Evolutionary conservation across 2,329 filamentous ascomycete genomes (phyloP).

Genomic region (Fusarium bactridioides): DNA sequence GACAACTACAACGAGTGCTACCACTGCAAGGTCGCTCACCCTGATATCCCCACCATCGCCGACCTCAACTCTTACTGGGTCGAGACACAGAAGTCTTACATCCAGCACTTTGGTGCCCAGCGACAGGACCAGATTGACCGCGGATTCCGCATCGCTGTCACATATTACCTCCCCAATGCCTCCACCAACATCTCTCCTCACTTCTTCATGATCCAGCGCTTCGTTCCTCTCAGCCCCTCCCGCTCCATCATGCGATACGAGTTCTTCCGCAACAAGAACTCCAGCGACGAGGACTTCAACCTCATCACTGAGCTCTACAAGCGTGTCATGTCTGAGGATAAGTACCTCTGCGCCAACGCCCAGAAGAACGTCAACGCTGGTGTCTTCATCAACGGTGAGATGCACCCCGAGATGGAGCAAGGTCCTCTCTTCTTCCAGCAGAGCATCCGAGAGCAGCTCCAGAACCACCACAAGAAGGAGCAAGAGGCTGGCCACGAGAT

Average conservation of each 20-base stretch:
- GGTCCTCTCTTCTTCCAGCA: slow-evolving; percentile 66
- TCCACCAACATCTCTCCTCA: slow-evolving; percentile 62
- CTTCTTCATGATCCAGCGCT: slow-evolving; percentile 71
- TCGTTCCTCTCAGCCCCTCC: slow-evolving; percentile 62
- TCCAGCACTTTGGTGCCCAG: slow-evolving; percentile 59
- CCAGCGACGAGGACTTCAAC: slow-evolving; percentile 65
- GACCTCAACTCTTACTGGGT: slow-evolving; percentile 65
- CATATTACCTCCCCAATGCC: slow-evolving; percentile 60
- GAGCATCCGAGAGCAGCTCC: slow-evolving; percentile 56
- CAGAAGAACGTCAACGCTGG: slow-evolving; percentile 69
- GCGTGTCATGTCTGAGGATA: slow-evolving; percentile 71
- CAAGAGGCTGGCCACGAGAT: slow-evolving; percentile 55
- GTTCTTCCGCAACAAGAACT: slow-evolving; percentile 68
- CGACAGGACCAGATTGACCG: slow-evolving; percentile 57
- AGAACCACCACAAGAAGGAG: slow-evolving; percentile 57
- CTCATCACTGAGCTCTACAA: slow-evolving; percentile 67
- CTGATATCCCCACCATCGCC: slow-evolving; percentile 64
- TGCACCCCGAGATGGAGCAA: slow-evolving; percentile 69
- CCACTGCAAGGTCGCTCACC: slow-evolving; percentile 67
- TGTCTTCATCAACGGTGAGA: slow-evolving; percentile 68
- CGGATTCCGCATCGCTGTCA: slow-evolving; percentile 56
- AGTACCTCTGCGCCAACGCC: slow-evolving; percentile 65
- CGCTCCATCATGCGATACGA: slow-evolving; percentile 67
- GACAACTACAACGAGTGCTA: slow-evolving; percentile 75
- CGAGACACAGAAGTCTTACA: slow-evolving; percentile 56